A percentile compares a stretch with the other conserved stretches of the same genome.
phyloP scores from a whole-genome alignment of 1,139 yeast genomes.

The Diutina catenulata region DNA sequence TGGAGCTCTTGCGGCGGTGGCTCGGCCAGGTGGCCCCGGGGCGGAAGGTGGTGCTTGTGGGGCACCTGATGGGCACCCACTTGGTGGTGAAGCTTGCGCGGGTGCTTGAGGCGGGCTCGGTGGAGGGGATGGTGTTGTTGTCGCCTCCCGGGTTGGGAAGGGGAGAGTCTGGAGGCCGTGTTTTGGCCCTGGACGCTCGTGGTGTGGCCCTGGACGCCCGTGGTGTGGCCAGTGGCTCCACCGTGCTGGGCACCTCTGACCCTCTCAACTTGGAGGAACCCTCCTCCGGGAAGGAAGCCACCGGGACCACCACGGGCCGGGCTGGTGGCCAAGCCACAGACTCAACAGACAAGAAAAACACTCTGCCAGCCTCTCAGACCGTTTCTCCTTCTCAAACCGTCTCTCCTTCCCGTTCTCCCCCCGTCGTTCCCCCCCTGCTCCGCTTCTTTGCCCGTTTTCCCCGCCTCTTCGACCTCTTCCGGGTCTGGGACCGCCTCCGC shows the following conservation, averaged over 20 bases:
- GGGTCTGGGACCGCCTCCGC: constrained; percentile 49
- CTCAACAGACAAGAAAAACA: too few relatives aligned
- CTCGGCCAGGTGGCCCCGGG: constrained; percentile 28
- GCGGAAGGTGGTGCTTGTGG: constrained; percentile 44
- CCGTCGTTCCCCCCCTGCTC: constrained; percentile 13
- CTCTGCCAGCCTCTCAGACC: too few relatives aligned
- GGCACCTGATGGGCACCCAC: constrained; percentile 71
- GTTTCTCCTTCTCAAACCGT: too few relatives aligned
- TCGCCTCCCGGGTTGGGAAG: constrained; percentile 40
- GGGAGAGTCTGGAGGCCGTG: constrained; percentile 14
- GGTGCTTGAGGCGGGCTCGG: constrained; percentile 25
- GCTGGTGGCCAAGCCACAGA: too few relatives aligned
- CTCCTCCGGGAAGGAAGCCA: too few relatives aligned
- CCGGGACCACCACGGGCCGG: too few relatives aligned
- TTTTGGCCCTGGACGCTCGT: constrained; percentile 12
- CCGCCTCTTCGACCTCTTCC: constrained; percentile 37
- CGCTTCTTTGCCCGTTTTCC: constrained; percentile 31
- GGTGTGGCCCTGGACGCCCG: neutral
- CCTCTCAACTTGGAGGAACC: constrained; percentile 8
- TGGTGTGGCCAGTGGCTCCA: neutral
- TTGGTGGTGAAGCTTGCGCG: constrained; percentile 38
- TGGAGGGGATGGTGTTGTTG: constrained; percentile 34
- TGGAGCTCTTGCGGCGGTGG: constrained; percentile 30
- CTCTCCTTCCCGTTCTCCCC: too few relatives aligned
- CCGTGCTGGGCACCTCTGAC: constrained; percentile 3